Base-by-base conservation (phyloP, 352 stramenopile genomes). In the Pythium biforme region DNA sequence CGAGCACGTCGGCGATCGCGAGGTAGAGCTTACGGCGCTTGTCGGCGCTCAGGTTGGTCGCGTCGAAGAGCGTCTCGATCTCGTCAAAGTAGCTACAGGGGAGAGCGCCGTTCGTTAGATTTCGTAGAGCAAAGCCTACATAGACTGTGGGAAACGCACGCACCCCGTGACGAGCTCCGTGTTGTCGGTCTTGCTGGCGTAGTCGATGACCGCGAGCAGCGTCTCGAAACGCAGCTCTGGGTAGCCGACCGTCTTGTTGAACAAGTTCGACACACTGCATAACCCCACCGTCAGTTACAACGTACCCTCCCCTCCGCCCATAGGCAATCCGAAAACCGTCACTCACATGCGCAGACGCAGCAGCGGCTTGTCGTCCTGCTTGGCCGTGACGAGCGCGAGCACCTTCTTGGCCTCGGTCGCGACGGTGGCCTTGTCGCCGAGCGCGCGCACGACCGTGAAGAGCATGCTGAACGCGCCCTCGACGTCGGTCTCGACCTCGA, bases 401-500 rank as follows among this genome's bases (percentile, higher is more conserved):
- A 95, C 59, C 52, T 83, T 69, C 23, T 79, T 72, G 12, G 64
- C 62, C 48, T 88, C 70, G 11, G 57, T 56, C 15, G 64, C 47
- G 15, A 72, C 69, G 41, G 72, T 54, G n/a, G 74, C 68, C 47
- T 64, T 64, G 29, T 63, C 50, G 12, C 67, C 60, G 31, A 87
- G 55, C 49, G 69, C 54, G 60, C 80, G 63, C 10, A 84, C 60
- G 29, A 89, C 73, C 37, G 89, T 78, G 51, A 83, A 74, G 4
- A 92, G 75, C 58, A 94, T 73, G 43, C 56, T 79, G 69, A 95
- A 90, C 47, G 66, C 59, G 39, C 81, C 86, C 55, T 95, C 83
- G 45, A 91, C 82, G 64, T 93, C 86, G 29, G 79, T 91, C 75
- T 92, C 82, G 58, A 77, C 82, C 34, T 87, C 69, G 34, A 89